Conservation (phyloP, 768 basidiomycete genomes). For the Lentinula detonsa region DNA sequence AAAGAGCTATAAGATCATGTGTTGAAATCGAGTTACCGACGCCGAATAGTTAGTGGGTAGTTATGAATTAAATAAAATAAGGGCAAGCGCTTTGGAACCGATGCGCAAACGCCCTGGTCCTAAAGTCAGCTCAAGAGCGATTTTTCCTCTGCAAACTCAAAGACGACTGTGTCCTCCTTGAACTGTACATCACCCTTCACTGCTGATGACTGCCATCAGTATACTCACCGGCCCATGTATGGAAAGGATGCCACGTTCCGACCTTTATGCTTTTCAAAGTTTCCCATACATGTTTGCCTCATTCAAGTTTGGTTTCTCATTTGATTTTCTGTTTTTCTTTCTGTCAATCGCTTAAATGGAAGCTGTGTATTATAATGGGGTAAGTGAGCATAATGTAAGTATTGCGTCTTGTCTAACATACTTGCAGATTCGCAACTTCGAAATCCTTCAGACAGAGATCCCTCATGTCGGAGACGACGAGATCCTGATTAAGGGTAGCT, state of each 20-base stretch:
- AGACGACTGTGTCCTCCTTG: too few relatives aligned
- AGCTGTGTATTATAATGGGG: constrained; percentile 12
- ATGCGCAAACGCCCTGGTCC: too few relatives aligned
- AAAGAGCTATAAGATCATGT: constrained; percentile 40
- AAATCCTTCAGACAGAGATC: constrained; percentile 47
- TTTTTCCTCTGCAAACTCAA: too few relatives aligned
- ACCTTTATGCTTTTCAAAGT: background rate
- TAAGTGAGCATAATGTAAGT: background rate
- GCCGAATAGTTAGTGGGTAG: background rate
- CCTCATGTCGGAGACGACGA: constrained; percentile 51
- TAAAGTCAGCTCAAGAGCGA: too few relatives aligned
- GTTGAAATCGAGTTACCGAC: constrained; percentile 16
- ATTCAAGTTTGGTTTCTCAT: background rate
- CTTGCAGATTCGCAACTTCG: constrained; percentile 30
- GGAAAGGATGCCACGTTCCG: background rate
- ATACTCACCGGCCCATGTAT: too few relatives aligned
- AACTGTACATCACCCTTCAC: too few relatives aligned
- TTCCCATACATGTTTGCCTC: background rate
- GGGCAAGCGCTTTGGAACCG: too few relatives aligned
- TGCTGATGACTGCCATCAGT: too few relatives aligned
- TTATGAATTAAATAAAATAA: too few relatives aligned
- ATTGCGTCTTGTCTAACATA: background rate
- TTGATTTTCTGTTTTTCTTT: too few relatives aligned
- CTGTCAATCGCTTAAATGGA: constrained; percentile 4
- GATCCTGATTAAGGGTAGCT: constrained; percentile 52